Base-by-base conservation (phyloP, 2,329 filamentous ascomycete species). In the Bisporella sp. region DNA sequence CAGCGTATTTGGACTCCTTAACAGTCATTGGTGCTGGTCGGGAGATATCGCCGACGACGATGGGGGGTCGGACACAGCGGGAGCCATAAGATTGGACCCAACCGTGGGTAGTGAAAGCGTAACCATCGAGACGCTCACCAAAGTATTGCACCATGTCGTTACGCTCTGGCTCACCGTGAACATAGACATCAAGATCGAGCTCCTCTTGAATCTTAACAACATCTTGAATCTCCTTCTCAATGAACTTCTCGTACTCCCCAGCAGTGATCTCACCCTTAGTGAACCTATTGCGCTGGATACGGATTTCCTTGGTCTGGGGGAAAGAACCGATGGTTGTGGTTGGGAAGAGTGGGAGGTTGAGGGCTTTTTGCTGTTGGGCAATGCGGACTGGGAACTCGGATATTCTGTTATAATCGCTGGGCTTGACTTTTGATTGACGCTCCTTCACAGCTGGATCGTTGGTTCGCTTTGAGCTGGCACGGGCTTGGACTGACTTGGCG, bases 101-200 rank as follows among this genome's bases (percentile, higher is more conserved):
- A 63, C 89, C 93, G 77, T 96, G 88, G 71, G 92, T 97, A 71
- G 93, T 99, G 83, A 99, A 99, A 70, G 90, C 87, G 72, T 97
- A 99, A 67, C 93, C 93, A 66, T 95, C 83, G 57, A 99, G 81
- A 67, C 89, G 87, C 83, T 99, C 93, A 74, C 93, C 93, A 65
- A 99, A 99, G 85, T 96, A 99, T 76, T 99, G 93, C 48, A 99
- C 93, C 93, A 99, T 99, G 84, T 99, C 93, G 78, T 99, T 99
- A 73, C 93, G 90, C 84, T 99, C 93, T 54, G 93, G 93, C 82
- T 99, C 93, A 70, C 93, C 93, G 79, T 99, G 93, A 59, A 99
- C 93, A 69, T 87, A 89, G 71, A 99, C 93, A 64, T 99, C 93
- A 49, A 99, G 85, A 72, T 83, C 90, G 66, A 99, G 91, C 78